Percentiles rank a stretch among this genome's conserved stretches.
phyloP scores from a whole-genome alignment of 345 rosid species.

The Brassica rapa region DNA sequence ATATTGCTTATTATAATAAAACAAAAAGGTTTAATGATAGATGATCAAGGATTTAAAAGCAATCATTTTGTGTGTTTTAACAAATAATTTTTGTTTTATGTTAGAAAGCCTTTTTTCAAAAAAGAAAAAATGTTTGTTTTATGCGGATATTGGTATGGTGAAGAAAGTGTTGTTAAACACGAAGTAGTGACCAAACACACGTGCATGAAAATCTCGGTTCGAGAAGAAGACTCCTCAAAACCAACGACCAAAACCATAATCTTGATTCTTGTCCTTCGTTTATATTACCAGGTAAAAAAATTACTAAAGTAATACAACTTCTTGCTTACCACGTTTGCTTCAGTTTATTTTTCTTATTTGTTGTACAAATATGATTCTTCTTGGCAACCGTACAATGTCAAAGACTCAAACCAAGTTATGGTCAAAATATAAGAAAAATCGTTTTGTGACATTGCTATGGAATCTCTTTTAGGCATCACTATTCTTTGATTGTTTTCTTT shows the following conservation, averaged over 20 bases:
- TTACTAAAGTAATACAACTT: constrained; percentile 11
- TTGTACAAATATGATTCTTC: constrained; percentile 13
- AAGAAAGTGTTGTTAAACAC: constrained; percentile 40
- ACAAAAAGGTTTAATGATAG: constrained; percentile 1
- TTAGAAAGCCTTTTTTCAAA: too few relatives aligned
- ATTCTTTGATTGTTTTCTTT: not conserved
- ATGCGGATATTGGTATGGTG: constrained; percentile 7
- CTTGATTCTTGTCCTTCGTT: constrained; percentile 40
- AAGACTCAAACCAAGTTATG: not conserved
- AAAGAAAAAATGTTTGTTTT: not conserved
- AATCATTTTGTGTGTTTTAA: not conserved
- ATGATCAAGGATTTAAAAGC: constrained; percentile 18
- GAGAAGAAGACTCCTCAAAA: constrained; percentile 39
- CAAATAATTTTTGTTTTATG: not conserved
- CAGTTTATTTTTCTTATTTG: not conserved
- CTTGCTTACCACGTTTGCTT: constrained; percentile 37
- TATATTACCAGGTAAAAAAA: not conserved
- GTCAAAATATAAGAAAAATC: not conserved
- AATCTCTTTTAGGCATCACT: not conserved
- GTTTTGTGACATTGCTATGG: not conserved
- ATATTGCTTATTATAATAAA: not conserved
- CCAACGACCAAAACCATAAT: constrained; percentile 28
- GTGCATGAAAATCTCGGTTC: constrained; percentile 45
- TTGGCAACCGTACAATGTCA: constrained; percentile 1
- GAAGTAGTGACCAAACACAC: constrained; percentile 47